A percentile compares a stretch with the other conserved stretches of the same genome.
These are phyloP conservation scores for Nidularia sp. DNA, from an alignment of 768 basidiomycete species.

Conservation along the genomic window DNA sequence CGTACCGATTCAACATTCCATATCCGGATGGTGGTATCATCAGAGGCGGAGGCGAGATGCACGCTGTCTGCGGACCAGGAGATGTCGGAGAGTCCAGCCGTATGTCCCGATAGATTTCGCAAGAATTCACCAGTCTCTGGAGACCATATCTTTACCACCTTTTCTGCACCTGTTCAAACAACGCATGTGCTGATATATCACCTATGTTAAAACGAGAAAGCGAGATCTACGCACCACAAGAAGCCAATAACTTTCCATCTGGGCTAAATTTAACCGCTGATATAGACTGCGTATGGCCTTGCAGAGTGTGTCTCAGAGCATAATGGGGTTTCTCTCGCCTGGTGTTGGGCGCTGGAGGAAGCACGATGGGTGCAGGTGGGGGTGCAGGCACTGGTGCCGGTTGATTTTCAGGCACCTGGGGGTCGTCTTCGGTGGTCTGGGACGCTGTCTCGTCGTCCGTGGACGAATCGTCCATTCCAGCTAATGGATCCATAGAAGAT, in stretches of 20 bases:
- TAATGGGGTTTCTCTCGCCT: slow-evolving; percentile 63
- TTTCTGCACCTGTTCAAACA: slow-evolving; percentile 59
- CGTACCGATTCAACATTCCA: slow-evolving; percentile 83
- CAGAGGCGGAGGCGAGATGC: slow-evolving; percentile 86
- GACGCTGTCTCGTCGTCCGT: slow-evolving; percentile 66
- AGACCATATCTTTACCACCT: slow-evolving; percentile 78
- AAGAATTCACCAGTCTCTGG: slow-evolving; percentile 76
- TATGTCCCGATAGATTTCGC: slow-evolving; percentile 70
- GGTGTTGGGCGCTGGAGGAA: slow-evolving; percentile 24
- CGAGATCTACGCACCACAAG: slow-evolving; percentile 61
- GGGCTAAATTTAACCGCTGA: slow-evolving; percentile 92
- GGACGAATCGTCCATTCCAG: slow-evolving; percentile 48
- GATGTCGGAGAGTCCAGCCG: slow-evolving; percentile 83
- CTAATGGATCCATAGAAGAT: slow-evolving; percentile 35
- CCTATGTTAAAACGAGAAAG: slow-evolving; percentile 4
- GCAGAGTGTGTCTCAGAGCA: slow-evolving; percentile 58
- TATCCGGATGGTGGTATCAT: slow-evolving; percentile 85
- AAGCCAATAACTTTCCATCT: slow-evolving; percentile 80
- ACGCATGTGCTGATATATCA: background rate
- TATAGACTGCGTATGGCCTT: slow-evolving; percentile 78
- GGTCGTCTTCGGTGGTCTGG: slow-evolving; percentile 84
- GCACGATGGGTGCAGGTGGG: slow-evolving; percentile 22
- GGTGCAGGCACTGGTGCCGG: slow-evolving; percentile 24
- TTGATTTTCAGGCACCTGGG: slow-evolving; percentile 64
- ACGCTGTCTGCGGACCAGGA: slow-evolving; percentile 84